phyloP scores from a whole-genome alignment of 495 filamentous ascomycete genomes.

The Aspergillus taichungensis region DNA sequence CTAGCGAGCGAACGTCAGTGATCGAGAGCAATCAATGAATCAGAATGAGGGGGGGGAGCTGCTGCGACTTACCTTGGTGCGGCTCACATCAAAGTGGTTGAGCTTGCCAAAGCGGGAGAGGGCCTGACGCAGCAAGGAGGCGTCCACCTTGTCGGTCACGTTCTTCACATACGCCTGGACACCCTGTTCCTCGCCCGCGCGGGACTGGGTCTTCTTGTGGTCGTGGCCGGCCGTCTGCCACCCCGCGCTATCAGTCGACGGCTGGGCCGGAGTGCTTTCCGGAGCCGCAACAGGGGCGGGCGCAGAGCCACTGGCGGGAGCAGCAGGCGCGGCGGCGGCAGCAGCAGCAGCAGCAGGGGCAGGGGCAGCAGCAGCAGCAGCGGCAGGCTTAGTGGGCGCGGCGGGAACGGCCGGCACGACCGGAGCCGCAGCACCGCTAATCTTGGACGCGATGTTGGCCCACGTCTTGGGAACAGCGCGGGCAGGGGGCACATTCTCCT shows the following conservation, averaged over 20 bases:
- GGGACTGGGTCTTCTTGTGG: constrained; percentile 71
- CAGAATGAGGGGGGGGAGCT: too few species aligned
- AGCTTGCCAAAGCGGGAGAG: constrained; percentile 70
- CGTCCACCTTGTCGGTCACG: constrained; percentile 74
- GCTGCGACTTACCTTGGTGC: constrained; percentile 65
- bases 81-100: constrained; percentile 81
- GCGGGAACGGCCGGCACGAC: constrained; percentile 29
- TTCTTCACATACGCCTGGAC: constrained; percentile 87
- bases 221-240: constrained; percentile 77
- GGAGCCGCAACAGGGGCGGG: constrained; percentile 27
- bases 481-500: constrained; percentile 40
- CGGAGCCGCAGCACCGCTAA: constrained; percentile 29
- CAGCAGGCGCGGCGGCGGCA: constrained; percentile 21
- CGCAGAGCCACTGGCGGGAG: constrained; percentile 27
- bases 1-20: constrained; percentile 34
- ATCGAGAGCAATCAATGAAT: neutral
- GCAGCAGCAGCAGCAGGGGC: constrained; percentile 29
- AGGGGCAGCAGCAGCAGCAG: constrained; percentile 36
- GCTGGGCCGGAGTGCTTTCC: constrained; percentile 38
- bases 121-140: constrained; percentile 53
- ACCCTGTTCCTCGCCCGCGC: constrained; percentile 55
- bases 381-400: constrained; percentile 30
- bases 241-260: constrained; percentile 40
- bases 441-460: constrained; percentile 66
- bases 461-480: constrained; percentile 70